These are phyloP conservation scores for Rosa multiflora DNA, from an alignment of 306 rosid species.

Conservation along the genomic window DNA sequence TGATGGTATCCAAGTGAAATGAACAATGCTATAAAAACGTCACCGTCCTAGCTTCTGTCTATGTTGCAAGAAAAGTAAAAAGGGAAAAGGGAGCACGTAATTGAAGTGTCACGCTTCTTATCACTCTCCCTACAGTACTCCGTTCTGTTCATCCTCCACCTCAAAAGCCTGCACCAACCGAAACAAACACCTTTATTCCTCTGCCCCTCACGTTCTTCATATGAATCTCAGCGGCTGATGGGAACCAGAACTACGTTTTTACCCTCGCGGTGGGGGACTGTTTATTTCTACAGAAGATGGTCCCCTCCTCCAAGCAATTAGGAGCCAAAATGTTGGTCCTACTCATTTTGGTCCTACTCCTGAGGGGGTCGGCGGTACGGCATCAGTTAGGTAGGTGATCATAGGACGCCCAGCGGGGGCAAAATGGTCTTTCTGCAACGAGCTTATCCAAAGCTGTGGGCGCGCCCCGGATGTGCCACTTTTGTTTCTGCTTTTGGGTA, in stretches of 20 bases:
- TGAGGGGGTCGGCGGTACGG: not conserved
- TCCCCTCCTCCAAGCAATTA: slow-evolving; percentile 37
- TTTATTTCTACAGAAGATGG: not conserved
- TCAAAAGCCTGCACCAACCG: slow-evolving; percentile 23
- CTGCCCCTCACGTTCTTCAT: slow-evolving; percentile 28
- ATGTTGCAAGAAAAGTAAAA: not conserved
- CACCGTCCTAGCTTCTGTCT: not conserved
- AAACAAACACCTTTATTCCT: slow-evolving; percentile 7
- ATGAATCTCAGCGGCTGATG: slow-evolving; percentile 1
- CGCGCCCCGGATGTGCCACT: slow-evolving; percentile 39
- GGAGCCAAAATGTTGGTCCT: slow-evolving; percentile 33
- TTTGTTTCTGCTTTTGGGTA: too few species aligned
- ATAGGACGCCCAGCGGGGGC: not conserved
- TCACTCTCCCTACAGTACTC: not conserved
- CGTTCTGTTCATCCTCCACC: slow-evolving; percentile 24
- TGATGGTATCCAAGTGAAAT: not conserved
- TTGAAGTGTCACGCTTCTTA: slow-evolving; percentile 5
- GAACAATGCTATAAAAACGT: not conserved
- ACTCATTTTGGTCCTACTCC: slow-evolving; percentile 8
- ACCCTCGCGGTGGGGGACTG: not conserved
- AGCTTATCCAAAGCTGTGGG: slow-evolving; percentile 60
- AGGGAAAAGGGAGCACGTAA: not conserved
- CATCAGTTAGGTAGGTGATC: not conserved
- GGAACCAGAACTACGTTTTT: not conserved
- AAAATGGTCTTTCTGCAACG: slow-evolving; percentile 29